These are phyloP conservation scores for Mallotus nudiflorus DNA, from an alignment of 345 rosid genomes.

Conservation along the genomic window DNA sequence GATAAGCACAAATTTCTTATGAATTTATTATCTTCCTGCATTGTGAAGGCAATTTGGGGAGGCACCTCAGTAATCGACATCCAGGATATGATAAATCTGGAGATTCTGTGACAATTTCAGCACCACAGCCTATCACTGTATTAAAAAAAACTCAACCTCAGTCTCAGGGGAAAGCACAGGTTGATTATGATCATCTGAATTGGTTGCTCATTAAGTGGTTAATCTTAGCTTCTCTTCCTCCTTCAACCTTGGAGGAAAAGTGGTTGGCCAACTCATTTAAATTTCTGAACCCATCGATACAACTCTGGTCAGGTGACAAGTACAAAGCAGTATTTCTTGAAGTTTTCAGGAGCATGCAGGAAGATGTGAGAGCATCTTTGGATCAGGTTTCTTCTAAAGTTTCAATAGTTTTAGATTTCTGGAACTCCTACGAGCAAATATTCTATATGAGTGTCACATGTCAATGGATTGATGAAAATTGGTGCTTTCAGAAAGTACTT, in stretches of 20 bases:
- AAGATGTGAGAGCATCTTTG: constrained; percentile 62
- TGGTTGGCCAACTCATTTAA: constrained; percentile 83
- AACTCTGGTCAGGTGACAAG: constrained; percentile 72
- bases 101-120: constrained; percentile 48
- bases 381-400: constrained; percentile 78
- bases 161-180: constrained; percentile 42
- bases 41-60: constrained; percentile 77
- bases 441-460: constrained; percentile 82
- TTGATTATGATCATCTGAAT: constrained; percentile 89
- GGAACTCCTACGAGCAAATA: constrained; percentile 75
- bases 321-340: constrained; percentile 64
- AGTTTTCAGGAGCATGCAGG: constrained; percentile 92
- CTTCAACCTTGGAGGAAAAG: constrained; percentile 70
- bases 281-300: constrained; percentile 73
- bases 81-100: constrained; percentile 83
- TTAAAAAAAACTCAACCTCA: constrained; percentile 57
- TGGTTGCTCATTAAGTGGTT: constrained; percentile 95
- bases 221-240: constrained; percentile 72
- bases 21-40: constrained; percentile 14
- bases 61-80: constrained; percentile 86
- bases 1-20: background rate
- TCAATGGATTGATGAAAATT: constrained; percentile 84
- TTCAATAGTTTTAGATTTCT: constrained; percentile 68
- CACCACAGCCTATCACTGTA: constrained; percentile 44
- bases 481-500: constrained; percentile 68